phyloP scores from a whole-genome alignment of 176 grass and related monocot species.

The Oryza brachyantha region DNA sequence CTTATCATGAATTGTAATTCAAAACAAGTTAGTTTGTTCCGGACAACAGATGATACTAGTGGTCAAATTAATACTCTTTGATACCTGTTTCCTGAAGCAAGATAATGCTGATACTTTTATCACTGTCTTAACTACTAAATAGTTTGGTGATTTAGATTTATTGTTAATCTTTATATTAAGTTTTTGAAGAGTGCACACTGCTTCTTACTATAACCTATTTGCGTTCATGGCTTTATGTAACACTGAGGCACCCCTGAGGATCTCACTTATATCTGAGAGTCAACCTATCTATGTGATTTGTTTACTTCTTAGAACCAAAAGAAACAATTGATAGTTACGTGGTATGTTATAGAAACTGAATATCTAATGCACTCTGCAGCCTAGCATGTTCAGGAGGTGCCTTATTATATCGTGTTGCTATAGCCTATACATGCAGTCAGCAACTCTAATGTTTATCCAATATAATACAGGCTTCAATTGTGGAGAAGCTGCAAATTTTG shows the following conservation, averaged over 20 bases:
- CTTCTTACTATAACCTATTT: background rate
- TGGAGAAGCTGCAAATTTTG: constrained; percentile 97
- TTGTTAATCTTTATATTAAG: background rate
- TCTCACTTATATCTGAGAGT: background rate
- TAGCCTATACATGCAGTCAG: background rate
- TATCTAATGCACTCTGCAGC: background rate
- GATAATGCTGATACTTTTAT: background rate
- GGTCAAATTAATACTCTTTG: background rate
- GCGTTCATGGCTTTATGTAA: background rate
- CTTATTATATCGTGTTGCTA: constrained; percentile 12
- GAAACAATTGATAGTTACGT: background rate
- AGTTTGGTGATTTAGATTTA: background rate
- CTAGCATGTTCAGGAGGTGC: background rate
- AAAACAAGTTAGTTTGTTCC: background rate
- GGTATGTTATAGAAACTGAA: background rate
- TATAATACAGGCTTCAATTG: constrained; percentile 85
- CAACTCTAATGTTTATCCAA: constrained; percentile 19
- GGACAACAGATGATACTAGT: background rate
- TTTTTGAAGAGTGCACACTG: background rate
- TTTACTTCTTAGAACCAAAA: background rate
- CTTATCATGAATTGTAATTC: background rate
- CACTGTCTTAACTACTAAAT: background rate
- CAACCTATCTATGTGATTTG: background rate
- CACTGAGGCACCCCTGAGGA: background rate
- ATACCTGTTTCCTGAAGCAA: background rate